Conservation (phyloP, 2,329 filamentous ascomycete species). For the Ophiostoma himal-ulmi region DNA sequence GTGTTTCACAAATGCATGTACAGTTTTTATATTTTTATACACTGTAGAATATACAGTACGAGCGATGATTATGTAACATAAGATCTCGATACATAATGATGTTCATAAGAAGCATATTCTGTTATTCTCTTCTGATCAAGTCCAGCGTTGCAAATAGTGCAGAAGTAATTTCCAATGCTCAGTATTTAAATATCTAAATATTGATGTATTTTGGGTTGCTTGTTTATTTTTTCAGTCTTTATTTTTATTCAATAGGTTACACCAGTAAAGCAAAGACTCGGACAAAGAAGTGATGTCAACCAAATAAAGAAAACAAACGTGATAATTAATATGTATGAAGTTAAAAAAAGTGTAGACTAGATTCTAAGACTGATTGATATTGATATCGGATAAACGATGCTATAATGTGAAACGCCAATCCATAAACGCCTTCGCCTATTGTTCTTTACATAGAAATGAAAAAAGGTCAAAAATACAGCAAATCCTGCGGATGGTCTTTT, state of each 20-base stretch:
- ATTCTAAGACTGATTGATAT: not conserved
- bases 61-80: not conserved
- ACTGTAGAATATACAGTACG: not conserved
- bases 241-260: no score
- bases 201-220: no score
- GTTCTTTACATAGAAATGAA: not conserved
- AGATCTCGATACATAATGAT: no score
- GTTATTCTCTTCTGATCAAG: no score
- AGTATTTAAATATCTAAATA: no score
- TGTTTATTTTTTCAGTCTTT: no score
- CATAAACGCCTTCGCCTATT: slow-evolving; percentile 13
- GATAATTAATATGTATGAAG: not conserved
- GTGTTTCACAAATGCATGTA: slow-evolving; percentile 14
- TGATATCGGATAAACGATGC: not conserved
- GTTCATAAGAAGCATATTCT: no score
- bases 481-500: not conserved
- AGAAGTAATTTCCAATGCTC: no score
- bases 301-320: not conserved
- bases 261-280: no score
- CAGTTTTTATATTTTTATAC: not conserved
- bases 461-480: not conserved
- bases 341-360: not conserved
- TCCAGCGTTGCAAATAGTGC: no score
- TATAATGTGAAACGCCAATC: slow-evolving; percentile 5
- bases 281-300: not conserved